These are phyloP conservation scores for Musa troglodytarum DNA, from an alignment of 176 grass and related monocot genomes.

Conservation along the genomic window DNA sequence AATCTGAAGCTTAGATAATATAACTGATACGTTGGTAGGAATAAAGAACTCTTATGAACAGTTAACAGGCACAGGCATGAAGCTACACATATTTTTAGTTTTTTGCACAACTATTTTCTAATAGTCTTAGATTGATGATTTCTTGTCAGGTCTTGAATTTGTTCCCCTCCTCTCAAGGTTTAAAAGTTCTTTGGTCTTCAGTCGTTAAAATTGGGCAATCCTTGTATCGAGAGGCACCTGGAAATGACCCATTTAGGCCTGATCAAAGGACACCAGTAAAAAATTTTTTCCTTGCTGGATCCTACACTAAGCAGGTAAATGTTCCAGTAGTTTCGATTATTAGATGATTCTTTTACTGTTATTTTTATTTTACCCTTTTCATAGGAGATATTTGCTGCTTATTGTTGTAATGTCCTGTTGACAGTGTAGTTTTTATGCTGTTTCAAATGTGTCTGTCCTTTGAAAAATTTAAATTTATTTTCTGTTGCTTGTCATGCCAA, in stretches of 20 bases:
- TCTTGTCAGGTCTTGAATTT: conserved; percentile 61
- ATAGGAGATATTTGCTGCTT: background rate
- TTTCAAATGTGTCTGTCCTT: background rate
- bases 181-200: conserved; percentile 81
- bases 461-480: background rate
- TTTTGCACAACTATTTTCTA: background rate
- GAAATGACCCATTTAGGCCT: conserved; percentile 91
- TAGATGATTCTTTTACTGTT: background rate
- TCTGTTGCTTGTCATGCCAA: background rate
- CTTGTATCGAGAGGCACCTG: conserved; percentile 90
- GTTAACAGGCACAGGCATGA: background rate
- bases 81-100: background rate
- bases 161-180: conserved; percentile 72
- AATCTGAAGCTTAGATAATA: no score
- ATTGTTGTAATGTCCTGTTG: no score
- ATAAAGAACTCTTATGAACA: background rate
- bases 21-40: background rate
- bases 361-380: background rate
- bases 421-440: no score
- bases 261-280: conserved; percentile 89
- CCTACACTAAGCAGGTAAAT: conserved; percentile 93
- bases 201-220: conserved; percentile 92
- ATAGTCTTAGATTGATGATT: conserved; percentile 7
- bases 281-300: conserved; percentile 95
- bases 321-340: background rate